Evolutionary conservation across 2,329 filamentous ascomycete species (phyloP).

Genomic region (Cryphonectria radicalis): DNA sequence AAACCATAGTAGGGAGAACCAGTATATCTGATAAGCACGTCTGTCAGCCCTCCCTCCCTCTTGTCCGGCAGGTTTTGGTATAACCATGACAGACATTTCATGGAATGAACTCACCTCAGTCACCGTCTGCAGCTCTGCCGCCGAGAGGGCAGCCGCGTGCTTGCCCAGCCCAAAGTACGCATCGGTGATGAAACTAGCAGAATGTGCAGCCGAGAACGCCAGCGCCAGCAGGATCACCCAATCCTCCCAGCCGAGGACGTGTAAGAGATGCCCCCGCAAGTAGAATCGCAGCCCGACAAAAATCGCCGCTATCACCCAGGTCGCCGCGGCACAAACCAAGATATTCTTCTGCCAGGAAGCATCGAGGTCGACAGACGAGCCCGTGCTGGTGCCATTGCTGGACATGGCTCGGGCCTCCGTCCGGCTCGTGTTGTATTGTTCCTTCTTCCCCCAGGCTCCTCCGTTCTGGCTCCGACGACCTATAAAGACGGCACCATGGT

Average conservation of each 20-base stretch:
- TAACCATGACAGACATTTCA: too few species aligned
- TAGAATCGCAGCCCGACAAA: conserved; percentile 39
- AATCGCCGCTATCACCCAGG: conserved; percentile 35
- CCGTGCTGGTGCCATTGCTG: conserved; percentile 22
- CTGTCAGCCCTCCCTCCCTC: conserved; percentile 15
- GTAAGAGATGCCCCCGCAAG: conserved; percentile 38
- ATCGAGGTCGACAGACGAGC: conserved; percentile 16
- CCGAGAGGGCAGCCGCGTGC: conserved; percentile 11
- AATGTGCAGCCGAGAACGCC: conserved; percentile 30
- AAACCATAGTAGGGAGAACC: conserved; percentile 33
- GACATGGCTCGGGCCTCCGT: conserved; percentile 19
- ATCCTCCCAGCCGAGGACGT: conserved; percentile 41
- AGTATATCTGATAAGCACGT: conserved; percentile 20
- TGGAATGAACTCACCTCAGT: conserved; percentile 17
- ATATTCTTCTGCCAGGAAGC: conserved; percentile 23
- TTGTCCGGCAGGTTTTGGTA: too few species aligned
- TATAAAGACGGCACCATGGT: conserved; percentile 19
- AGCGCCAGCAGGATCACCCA: conserved; percentile 40
- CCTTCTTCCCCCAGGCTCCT: conserved; percentile 3
- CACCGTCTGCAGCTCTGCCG: not conserved
- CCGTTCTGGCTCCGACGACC: conserved; percentile 8
- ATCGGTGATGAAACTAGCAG: conserved; percentile 18
- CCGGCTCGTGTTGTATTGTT: conserved; percentile 4
- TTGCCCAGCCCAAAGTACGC: conserved; percentile 19
- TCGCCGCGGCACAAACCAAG: conserved; percentile 25